A percentile compares a stretch with the other conserved stretches of the same genome.
Evolutionary conservation across 139 green algal genomes (phyloP).

Genomic region (Micromonas commoda): DNA sequence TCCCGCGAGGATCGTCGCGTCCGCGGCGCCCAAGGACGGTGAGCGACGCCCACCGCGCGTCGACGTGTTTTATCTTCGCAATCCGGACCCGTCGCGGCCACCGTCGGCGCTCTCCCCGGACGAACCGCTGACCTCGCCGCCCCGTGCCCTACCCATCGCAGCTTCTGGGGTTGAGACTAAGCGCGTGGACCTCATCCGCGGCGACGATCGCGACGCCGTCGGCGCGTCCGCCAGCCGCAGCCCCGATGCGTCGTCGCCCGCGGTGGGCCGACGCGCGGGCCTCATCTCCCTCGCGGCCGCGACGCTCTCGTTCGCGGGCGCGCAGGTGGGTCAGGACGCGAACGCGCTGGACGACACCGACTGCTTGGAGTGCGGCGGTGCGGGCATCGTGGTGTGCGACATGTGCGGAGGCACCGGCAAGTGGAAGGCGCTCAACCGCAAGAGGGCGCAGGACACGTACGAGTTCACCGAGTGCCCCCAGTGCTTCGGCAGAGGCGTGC

Average conservation of each 20-base stretch:
- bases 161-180: no score
- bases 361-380: slow-evolving; percentile 75
- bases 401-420: slow-evolving; percentile 98
- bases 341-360: not conserved
- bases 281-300: not conserved
- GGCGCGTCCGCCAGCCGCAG: not conserved
- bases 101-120: no score
- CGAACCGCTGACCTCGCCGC: no score
- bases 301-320: not conserved
- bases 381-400: slow-evolving; percentile 76
- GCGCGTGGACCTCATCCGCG: no score
- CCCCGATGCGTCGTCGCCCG: not conserved
- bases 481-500: slow-evolving; percentile 82
- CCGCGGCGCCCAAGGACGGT: not conserved
- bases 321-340: no score
- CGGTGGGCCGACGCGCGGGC: no score
- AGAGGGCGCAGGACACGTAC: slow-evolving; percentile 90
- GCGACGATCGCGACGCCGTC: no score
- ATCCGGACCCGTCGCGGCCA: no score
- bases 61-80: no score
- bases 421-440: slow-evolving; percentile 89
- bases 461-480: slow-evolving; percentile 97
- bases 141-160: no score
- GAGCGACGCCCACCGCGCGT: not conserved
- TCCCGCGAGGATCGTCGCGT: not conserved